Conservation (phyloP, 1,284 basidiomycete species). For the Pulveroboletus sp. region DNA sequence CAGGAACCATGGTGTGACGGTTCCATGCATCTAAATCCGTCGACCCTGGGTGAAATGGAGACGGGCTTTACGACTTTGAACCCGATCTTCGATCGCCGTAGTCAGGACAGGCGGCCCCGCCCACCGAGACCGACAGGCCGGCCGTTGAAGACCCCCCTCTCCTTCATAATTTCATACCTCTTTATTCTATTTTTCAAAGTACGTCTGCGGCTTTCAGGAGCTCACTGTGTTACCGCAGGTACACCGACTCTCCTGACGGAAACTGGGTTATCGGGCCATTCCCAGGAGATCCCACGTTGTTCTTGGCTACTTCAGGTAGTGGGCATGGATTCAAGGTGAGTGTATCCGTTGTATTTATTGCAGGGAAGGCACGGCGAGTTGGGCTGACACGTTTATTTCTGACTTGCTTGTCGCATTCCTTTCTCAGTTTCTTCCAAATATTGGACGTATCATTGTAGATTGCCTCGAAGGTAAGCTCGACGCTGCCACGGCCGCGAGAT, state of each 20-base stretch:
- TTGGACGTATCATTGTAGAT: slow-evolving; percentile 76
- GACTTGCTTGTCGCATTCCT: neutral
- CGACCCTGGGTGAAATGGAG: neutral
- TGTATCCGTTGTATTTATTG: neutral
- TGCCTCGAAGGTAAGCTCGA: slow-evolving; percentile 67
- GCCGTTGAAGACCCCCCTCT: slow-evolving; percentile 16
- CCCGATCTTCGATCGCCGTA: neutral
- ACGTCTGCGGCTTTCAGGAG: neutral
- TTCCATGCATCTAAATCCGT: neutral
- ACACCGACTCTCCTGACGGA: slow-evolving; percentile 74
- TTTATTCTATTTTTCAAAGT: neutral
- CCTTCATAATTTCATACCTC: neutral
- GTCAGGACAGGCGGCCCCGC: neutral
- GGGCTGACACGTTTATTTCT: too few relatives aligned
- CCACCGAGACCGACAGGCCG: neutral
- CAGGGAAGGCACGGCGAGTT: too few relatives aligned
- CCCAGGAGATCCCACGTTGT: slow-evolving; percentile 55
- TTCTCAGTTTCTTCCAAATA: slow-evolving; percentile 75
- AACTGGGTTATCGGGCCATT: slow-evolving; percentile 79
- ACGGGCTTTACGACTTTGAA: neutral
- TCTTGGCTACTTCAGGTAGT: slow-evolving; percentile 77
- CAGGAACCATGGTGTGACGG: neutral
- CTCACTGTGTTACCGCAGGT: slow-evolving; percentile 46
- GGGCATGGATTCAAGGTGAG: slow-evolving; percentile 83
- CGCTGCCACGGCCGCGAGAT: slow-evolving; percentile 50